Base-by-base conservation (phyloP, 2,329 filamentous ascomycete species). In the Dothistroma septosporum region DNA sequence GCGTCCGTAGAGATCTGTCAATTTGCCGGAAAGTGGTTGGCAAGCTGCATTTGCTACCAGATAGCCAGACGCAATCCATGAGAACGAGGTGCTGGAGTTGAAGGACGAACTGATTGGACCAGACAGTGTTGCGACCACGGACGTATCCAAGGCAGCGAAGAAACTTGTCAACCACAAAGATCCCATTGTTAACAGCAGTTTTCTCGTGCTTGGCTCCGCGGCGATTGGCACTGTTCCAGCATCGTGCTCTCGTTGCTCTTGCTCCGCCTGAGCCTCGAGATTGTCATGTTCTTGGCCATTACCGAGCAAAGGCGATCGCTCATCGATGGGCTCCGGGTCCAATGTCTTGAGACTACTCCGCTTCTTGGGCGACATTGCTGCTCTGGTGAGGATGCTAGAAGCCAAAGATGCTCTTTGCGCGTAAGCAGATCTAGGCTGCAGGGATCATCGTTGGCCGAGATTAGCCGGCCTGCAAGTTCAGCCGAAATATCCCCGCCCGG, bases 1-100 rank as follows among this genome's bases (percentile, higher is more conserved):
- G 5, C 92, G 85, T 11, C 89, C 89, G 70, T 94, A 94, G 54
- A 96, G 94, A 73, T 96, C 92, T 0, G 92, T 96, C 61, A 96
- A 75, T 5, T 91, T 86, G 6, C 92, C 92, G 9, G 89, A 91
- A 21, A 96, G 82, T 12, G 92, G 92, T 74, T 96, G 92, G 69
- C 86, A 90, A 0, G 91, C 91, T 1, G 92, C 89, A 74, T 93
- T 96, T 66, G 91, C 88, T 69, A 96, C 92, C 31, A 96, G 83
- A 73, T 96, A 96, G 21, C 90, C 88, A 0, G 90, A 89, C 0
- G 91, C 92, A 8, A 96, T 85, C 92, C 92, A 96, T 0, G 91
- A 92, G 49, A 96, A 82, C 4, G 94, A 80, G 21, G 87, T 88
- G 31, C 96, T 84, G 0, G 90, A 95, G 61, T 87, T 81, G 76